Evolutionary conservation across 2,329 filamentous ascomycete genomes (phyloP), one percentile per base, ranked within the genome.

Genomic region (Aaosphaeria pasadenensis): DNA sequence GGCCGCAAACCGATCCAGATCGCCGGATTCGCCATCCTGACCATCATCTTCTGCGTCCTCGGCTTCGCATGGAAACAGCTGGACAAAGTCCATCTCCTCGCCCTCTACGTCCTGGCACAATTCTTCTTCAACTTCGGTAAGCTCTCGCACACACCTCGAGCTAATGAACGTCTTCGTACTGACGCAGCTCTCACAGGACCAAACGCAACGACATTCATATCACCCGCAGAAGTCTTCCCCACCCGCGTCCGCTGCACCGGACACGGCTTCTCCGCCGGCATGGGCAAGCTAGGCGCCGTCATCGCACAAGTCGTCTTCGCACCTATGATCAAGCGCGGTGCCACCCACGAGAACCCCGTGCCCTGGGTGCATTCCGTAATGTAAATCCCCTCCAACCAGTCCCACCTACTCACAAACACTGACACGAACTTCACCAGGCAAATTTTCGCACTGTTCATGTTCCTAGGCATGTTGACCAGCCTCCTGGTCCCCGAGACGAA

Each of bases 361-460:
- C 85, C 85, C 4, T 86, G 84, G 78, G 75, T 90, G 47, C 78
- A 86, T 64, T 82, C 85, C 47, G 78, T 91, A 31, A 83, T 91
- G 72, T 24, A 24, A 24, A 24, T 24, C 17, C n/a, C n/a, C n/a
- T n/a, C n/a, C 33, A 7, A 36, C n/a, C n/a, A 36, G 33, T 36
- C n/a, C 33, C n/a, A 11, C 4, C 33, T 3, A 9, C 33, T 36
- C 4, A 2, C 2, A 36, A 11, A 9, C 3, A 36, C 17, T 24
- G 17, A 24, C 17, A 24, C 17, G 3, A 24, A 24, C 3, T 3
- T 3, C 17, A 24, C 3, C 17, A 24, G 17, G 17, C 30, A 33
- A 63, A 84, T 89, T 36, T 89, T 87, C 66, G 85, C 86, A 0
- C 75, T 88, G 7, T 89, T 90, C 73, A 90, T 89, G 88, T 72